Evolutionary conservation across 1,284 basidiomycete species (phyloP).

Genomic region (Apiotrichum domesticum): DNA sequence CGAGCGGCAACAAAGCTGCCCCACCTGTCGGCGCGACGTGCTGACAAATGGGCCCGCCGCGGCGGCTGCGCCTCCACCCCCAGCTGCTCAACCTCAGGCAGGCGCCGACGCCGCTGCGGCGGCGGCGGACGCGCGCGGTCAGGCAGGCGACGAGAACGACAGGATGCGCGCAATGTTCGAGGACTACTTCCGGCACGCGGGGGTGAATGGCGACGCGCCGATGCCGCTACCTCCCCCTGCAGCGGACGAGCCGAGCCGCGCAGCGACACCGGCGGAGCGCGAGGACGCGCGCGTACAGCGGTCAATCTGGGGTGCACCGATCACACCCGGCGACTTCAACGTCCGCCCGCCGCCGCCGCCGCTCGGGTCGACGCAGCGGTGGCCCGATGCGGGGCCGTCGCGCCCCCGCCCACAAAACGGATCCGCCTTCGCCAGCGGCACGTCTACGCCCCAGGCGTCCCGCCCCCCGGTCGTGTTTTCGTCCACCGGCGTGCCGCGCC

Average conservation of each 20-base stretch:
- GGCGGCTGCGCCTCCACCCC: neutral
- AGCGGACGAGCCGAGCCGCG: neutral
- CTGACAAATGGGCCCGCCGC: conserved; percentile 48
- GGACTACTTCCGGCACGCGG: conserved; percentile 34
- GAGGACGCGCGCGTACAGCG: conserved; percentile 28
- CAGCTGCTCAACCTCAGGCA: conserved; percentile 22
- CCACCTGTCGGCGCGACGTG: conserved; percentile 88
- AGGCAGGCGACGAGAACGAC: conserved; percentile 3
- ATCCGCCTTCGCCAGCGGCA: conserved; percentile 15
- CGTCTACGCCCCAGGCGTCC: conserved; percentile 34
- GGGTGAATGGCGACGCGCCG: conserved; percentile 22
- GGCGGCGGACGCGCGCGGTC: conserved; percentile 49
- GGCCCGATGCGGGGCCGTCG: neutral
- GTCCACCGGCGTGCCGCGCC: conserved; percentile 10
- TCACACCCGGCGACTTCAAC: conserved; percentile 36
- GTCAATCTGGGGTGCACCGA: conserved; percentile 41
- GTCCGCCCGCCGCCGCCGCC: conserved; percentile 14
- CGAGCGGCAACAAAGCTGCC: conserved; percentile 85
- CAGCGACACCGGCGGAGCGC: conserved; percentile 2
- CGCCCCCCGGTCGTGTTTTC: conserved; percentile 36
- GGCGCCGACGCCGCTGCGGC: conserved; percentile 54
- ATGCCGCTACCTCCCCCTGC: conserved; percentile 8
- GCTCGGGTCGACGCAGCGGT: conserved; percentile 28
- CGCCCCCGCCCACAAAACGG: neutral
- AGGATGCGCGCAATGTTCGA: conserved; percentile 29